phyloP scores from a whole-genome alignment of 805 yeast genomes.

The Ogataea siamensis region DNA sequence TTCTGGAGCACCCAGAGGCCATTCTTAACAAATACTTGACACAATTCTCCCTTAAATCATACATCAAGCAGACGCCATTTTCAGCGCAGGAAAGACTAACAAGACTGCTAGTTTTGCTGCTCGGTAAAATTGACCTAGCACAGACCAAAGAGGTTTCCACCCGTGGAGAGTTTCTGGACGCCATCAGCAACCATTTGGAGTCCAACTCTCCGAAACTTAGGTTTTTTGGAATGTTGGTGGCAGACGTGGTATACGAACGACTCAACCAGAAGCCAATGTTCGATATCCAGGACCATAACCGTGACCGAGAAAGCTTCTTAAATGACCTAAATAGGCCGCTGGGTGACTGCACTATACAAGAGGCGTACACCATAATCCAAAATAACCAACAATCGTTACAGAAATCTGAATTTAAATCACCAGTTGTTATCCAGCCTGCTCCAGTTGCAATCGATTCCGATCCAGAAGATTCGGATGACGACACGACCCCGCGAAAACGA shows the following conservation, averaged over 20 bases:
- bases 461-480: slow-evolving; percentile 45
- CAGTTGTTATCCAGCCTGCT: not conserved
- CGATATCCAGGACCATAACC: slow-evolving; percentile 24
- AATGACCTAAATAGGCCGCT: slow-evolving; percentile 2
- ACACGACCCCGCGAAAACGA: slow-evolving; percentile 39
- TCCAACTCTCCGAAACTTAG: slow-evolving; percentile 47
- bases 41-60: slow-evolving; percentile 26
- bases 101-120: slow-evolving; percentile 41
- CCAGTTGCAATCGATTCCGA: slow-evolving; percentile 26
- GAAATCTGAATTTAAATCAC: not conserved
- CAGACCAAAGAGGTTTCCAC: slow-evolving; percentile 34
- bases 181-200: slow-evolving; percentile 54
- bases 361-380: slow-evolving; percentile 10
- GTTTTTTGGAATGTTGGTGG: slow-evolving; percentile 54
- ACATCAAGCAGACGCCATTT: slow-evolving; percentile 35
- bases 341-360: slow-evolving; percentile 2
- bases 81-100: slow-evolving; percentile 48
- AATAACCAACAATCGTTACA: not conserved
- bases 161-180: slow-evolving; percentile 41
- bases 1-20: not conserved
- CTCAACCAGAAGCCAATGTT: slow-evolving; percentile 34
- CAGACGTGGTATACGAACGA: slow-evolving; percentile 45
- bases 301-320: slow-evolving; percentile 18
- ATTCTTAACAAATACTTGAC: slow-evolving; percentile 8
- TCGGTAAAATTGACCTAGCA: slow-evolving; percentile 25